These are phyloP conservation scores for Malassezia caprae DNA, from an alignment of 1,284 basidiomycete genomes.

Conservation along the genomic window DNA sequence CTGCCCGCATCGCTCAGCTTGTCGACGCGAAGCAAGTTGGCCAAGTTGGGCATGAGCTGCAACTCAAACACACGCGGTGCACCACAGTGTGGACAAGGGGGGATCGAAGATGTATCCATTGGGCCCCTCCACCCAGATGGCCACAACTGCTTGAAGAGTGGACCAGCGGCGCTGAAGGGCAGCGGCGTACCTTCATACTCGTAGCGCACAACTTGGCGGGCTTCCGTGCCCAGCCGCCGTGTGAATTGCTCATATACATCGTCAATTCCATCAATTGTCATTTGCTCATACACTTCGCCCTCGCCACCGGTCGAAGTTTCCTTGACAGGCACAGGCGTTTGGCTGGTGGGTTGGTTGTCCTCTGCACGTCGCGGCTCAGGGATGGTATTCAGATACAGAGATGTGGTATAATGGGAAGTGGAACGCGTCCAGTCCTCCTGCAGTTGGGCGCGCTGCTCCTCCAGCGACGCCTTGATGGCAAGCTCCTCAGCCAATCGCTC, in stretches of 20 bases:
- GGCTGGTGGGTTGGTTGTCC: background rate
- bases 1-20: slow-evolving; percentile 15
- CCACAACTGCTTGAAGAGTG: slow-evolving; percentile 33
- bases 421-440: slow-evolving; percentile 27
- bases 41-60: slow-evolving; percentile 47
- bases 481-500: slow-evolving; percentile 40
- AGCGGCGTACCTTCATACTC: slow-evolving; percentile 39
- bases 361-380: slow-evolving; percentile 29
- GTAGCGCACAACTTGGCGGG: slow-evolving; percentile 42
- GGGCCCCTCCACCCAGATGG: slow-evolving; percentile 10
- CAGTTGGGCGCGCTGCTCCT: slow-evolving; percentile 12
- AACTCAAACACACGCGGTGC: slow-evolving; percentile 35
- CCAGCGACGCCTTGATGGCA: slow-evolving; percentile 39
- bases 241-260: slow-evolving; percentile 42
- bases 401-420: slow-evolving; percentile 23
- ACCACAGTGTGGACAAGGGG: slow-evolving; percentile 33
- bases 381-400: slow-evolving; percentile 38
- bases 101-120: slow-evolving; percentile 15
- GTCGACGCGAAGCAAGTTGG: slow-evolving; percentile 32
- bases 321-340: background rate
- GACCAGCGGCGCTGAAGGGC: slow-evolving; percentile 31
- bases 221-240: slow-evolving; percentile 30
- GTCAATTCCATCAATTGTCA: slow-evolving; percentile 36
- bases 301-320: slow-evolving; percentile 15
- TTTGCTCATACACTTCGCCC: slow-evolving; percentile 38